Evolutionary conservation across 495 filamentous ascomycete genomes (phyloP), one percentile per base, ranked within the genome.

Genomic region (Hyaloscypha bicolor): DNA sequence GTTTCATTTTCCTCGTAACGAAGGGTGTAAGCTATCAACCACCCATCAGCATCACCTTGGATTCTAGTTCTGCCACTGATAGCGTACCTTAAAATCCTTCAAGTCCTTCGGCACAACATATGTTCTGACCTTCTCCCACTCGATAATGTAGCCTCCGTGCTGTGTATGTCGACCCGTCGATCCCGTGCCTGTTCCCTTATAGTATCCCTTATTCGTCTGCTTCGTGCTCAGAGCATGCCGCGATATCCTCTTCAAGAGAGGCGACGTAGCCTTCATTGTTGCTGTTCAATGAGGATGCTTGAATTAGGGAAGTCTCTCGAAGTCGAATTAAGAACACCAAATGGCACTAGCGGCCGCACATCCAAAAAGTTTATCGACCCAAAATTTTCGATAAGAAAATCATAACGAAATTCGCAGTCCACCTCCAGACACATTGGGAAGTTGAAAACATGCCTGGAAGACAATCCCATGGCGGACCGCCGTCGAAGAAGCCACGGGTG

Each of bases 131-230:
- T 95, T 97, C 29, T 80, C 71, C 84, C 85, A 94, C 65, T 97
- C 89, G 71, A 97, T 88, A 9, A 88, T 76, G 77, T 93, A 99
- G 37, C 88, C 88, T 75, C 94, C 94, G 78, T 89, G 85, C 76
- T 91, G 92, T 22, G 92, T 93, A 78, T 97, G 94, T 37, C 81
- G 76, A 69, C 95, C 95, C 88, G 94, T 92, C 45, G 89, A 86
- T 14, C 96, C 96, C 0, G 91, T 87, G 29, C 94, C 84, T 66
- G 87, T 97, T 75, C 96, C 96, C 82, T 98, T 98, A 87, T 98
- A 98, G 86, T 88, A 99, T 59, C 92, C 95, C 76, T 93, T 93
- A 75, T 90, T 90, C 80, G 92, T 88, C 76, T 91, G 87, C 80
- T 99, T 99, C 68, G 95, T 98, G 5, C 91, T 97, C 63, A 99